Evolutionary conservation across 2,329 filamentous ascomycete genomes (phyloP).

Genomic region (Talaromyces sp.): DNA sequence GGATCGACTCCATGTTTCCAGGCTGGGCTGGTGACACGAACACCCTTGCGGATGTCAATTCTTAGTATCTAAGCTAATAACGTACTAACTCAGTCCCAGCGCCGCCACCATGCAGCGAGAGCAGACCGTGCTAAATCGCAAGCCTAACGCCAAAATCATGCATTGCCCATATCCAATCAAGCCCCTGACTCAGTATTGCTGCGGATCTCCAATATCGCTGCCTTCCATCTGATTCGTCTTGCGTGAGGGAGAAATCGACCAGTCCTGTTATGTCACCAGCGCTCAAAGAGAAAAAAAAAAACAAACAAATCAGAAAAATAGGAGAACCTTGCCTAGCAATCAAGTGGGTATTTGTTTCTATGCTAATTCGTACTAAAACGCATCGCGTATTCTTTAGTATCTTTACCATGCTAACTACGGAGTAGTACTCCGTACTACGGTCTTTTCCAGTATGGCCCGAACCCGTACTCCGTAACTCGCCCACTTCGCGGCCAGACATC

Average conservation of each 20-base stretch:
- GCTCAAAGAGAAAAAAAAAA: constrained; percentile 4
- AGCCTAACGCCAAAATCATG: constrained; percentile 2
- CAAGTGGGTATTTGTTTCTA: constrained; percentile 6
- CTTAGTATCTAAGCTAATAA: neutral
- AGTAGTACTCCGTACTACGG: constrained; percentile 10
- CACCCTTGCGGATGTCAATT: constrained; percentile 10
- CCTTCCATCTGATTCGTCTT: constrained; percentile 8
- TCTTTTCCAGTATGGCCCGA: constrained; percentile 13
- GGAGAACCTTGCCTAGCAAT: constrained; percentile 13
- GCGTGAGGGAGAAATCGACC: constrained; percentile 9
- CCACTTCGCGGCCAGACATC: neutral
- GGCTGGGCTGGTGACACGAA: constrained; percentile 3
- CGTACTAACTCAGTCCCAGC: constrained; percentile 7
- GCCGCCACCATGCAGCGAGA: constrained; percentile 9
- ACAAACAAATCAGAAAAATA: constrained; percentile 7
- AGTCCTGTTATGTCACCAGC: constrained; percentile 1
- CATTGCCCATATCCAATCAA: constrained; percentile 8
- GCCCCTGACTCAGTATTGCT: constrained; percentile 2
- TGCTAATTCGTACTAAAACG: constrained; percentile 7
- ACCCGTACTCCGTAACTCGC: constrained; percentile 5
- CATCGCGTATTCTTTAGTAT: neutral
- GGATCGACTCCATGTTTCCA: constrained; percentile 9
- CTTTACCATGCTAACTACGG: constrained; percentile 5
- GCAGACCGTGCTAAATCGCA: constrained; percentile 14
- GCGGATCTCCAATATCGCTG: constrained; percentile 10